Base-by-base conservation (phyloP, 306 rosid genomes). In the Ormosia emarginata region DNA sequence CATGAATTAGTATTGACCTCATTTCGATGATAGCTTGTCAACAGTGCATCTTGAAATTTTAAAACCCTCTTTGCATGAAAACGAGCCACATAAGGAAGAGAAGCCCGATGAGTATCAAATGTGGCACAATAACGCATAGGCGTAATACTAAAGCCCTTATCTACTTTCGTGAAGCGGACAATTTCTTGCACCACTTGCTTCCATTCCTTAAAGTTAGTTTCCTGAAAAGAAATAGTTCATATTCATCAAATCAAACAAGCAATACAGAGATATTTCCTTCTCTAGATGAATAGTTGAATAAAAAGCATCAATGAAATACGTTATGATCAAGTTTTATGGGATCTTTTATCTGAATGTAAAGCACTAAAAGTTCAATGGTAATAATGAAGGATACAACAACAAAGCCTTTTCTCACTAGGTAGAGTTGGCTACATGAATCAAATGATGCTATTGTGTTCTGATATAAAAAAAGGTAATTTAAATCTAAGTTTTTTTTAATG, bases 151-250 rank as follows among this genome's bases (percentile, higher is more conserved):
- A 91, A 91, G 56, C 88, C 89, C 3, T 77, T 86, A 68, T 94
- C 98, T 73, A 85, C 90, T 81, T 90, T 86, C 81, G 93, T 90
- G 84, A 96, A 94, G 74, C 94, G 92, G 59, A 75, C 90, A 91
- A 94, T 91, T 90, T 96, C 99, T 88, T 94, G 94, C 83, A 96
- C 93, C 88, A 94, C 98, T 86, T 77, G 94, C 91, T 90, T 87
- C 99, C 99, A 96, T 88, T 96, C 99, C 85, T 91, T 96, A 50
- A 90, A 91, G 84, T 90, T 93, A 53, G 97, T 94, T 62, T 88
- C 94, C 99, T 96, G 89, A 84, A 85, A 85, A 80, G 59, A 77
- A 70, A 85, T 29, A 71, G 76, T 79, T 85, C 52, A 75, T 59
- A 83, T 40, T 67, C 61, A 82, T 62, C 69, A 70, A 83, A 83